Evolutionary conservation across 371 early-diverging fungal genomes (phyloP).

Genomic region (Funneliformis caledonium): DNA sequence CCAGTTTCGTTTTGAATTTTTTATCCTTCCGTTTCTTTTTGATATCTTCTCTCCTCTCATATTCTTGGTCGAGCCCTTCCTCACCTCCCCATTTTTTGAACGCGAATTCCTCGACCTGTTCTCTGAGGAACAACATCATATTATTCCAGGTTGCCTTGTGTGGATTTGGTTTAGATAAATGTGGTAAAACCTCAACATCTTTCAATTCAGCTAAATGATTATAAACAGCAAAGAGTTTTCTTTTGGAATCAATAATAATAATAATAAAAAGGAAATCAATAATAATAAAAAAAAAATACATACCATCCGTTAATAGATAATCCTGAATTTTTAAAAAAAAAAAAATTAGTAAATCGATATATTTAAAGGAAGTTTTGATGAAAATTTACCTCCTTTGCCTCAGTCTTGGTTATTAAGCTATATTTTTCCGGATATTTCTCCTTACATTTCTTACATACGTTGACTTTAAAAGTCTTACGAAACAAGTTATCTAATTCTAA

Average conservation of each 20-base stretch:
- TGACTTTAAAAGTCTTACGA: constrained; percentile 28
- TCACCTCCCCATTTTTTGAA: constrained; percentile 91
- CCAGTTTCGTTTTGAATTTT: constrained; percentile 80
- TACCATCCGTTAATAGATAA: constrained; percentile 46
- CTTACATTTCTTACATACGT: constrained; percentile 42
- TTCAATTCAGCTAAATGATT: constrained; percentile 70
- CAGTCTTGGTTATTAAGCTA: constrained; percentile 50
- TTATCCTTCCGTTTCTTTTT: constrained; percentile 83
- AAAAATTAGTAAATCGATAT: background rate
- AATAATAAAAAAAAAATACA: background rate
- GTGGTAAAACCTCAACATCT: constrained; percentile 77
- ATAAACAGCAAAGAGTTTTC: constrained; percentile 35
- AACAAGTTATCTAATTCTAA: constrained; percentile 42
- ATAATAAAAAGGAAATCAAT: background rate
- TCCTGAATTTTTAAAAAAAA: constrained; percentile 31
- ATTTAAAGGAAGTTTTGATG: constrained; percentile 2
- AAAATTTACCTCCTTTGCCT: constrained; percentile 48
- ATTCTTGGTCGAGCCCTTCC: constrained; percentile 88
- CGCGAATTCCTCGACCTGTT: constrained; percentile 91
- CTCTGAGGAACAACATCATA: constrained; percentile 92
- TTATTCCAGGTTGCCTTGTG: constrained; percentile 93
- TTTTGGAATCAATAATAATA: background rate
- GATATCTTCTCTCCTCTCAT: constrained; percentile 78
- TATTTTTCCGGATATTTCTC: constrained; percentile 41
- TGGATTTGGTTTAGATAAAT: constrained; percentile 92